Evolutionary conservation across 192 early-diverging fungal genomes (phyloP).

Genomic region (Backusella australiensis): DNA sequence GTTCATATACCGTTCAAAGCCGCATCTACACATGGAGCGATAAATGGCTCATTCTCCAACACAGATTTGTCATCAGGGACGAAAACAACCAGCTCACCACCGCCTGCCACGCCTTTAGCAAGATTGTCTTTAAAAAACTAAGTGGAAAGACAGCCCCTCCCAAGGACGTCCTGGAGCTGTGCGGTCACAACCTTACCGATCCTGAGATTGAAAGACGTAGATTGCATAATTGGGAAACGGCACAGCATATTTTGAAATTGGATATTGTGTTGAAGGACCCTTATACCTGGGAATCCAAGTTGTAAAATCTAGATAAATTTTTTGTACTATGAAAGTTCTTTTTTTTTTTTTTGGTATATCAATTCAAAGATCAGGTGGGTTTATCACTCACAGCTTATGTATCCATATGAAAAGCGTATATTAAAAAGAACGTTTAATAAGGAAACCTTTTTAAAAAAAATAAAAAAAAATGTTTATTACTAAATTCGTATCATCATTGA

Average conservation of each 20-base stretch:
- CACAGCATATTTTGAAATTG: constrained; percentile 10
- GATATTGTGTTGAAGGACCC: constrained; percentile 1
- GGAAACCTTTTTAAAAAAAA: too few species aligned
- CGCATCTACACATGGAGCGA: constrained; percentile 51
- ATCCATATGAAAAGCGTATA: too few species aligned
- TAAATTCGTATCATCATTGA: too few species aligned
- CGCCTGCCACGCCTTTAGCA: constrained; percentile 25
- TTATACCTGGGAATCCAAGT: constrained; percentile 6
- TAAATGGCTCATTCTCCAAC: constrained; percentile 50
- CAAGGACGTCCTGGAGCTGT: constrained; percentile 14
- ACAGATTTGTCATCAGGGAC: constrained; percentile 25
- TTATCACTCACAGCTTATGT: too few species aligned
- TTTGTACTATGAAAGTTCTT: neutral
- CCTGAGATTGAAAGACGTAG: constrained; percentile 11
- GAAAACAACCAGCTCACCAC: neutral
- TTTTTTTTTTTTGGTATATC: neutral
- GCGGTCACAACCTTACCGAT: constrained; percentile 24
- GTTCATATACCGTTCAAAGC: constrained; percentile 43
- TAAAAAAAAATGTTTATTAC: too few species aligned
- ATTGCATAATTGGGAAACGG: constrained; percentile 4
- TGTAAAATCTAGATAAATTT: neutral
- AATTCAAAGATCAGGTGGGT: neutral
- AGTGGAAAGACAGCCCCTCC: constrained; percentile 27
- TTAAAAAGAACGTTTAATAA: too few species aligned
- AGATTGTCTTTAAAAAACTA: constrained; percentile 26